Percentiles rank a stretch among this genome's conserved stretches.
Conservation (phyloP, 148 eudicot species). For the Persicaria tinctoria region DNA sequence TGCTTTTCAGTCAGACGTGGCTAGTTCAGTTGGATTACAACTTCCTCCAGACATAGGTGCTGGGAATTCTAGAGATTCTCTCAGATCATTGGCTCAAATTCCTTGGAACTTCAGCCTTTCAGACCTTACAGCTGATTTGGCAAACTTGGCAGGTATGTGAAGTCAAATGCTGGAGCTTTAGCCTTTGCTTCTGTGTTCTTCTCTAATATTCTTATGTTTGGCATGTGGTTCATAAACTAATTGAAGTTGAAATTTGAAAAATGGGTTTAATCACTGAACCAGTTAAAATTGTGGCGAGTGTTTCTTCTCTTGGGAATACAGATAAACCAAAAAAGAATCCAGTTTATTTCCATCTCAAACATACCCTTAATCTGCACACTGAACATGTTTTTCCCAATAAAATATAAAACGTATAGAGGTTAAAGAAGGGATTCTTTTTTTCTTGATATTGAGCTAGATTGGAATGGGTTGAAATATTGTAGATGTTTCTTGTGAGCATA, state of each 20-base stretch:
- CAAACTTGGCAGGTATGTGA: conserved; percentile 79
- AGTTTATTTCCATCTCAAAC: too few relatives aligned
- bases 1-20: conserved; percentile 82
- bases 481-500: neutral
- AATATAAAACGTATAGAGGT: neutral
- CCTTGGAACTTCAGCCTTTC: conserved; percentile 98
- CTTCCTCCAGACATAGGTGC: conserved; percentile 75
- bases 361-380: neutral
- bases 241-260: too few relatives aligned
- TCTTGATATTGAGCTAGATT: neutral
- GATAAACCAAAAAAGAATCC: too few relatives aligned
- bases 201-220: neutral
- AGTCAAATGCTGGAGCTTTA: neutral
- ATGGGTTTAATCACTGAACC: too few relatives aligned
- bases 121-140: conserved; percentile 91
- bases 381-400: neutral
- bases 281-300: too few relatives aligned
- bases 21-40: conserved; percentile 74
- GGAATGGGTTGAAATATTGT: neutral
- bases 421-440: neutral
- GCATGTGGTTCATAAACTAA: too few relatives aligned
- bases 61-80: conserved; percentile 71
- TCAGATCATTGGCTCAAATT: conserved; percentile 77
- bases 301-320: too few relatives aligned
- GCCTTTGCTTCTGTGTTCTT: neutral